Percentiles rank a stretch among this genome's conserved stretches.
phyloP scores from a whole-genome alignment of 352 stramenopile genomes.

The Phytopythium boreale region DNA sequence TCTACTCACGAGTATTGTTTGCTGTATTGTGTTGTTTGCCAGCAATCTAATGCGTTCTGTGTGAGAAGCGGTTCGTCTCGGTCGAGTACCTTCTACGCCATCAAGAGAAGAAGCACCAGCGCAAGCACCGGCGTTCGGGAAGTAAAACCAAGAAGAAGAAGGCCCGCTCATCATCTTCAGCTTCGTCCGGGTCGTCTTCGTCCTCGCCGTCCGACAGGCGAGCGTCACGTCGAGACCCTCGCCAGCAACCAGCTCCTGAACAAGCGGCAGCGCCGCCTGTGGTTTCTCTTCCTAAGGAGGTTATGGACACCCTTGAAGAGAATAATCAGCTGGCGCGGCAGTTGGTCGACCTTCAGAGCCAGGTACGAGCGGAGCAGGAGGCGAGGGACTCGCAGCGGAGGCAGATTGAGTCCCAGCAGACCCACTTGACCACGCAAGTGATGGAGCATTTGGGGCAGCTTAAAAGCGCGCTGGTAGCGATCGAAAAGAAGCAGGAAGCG shows the following conservation, averaged over 20 bases:
- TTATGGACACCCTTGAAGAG: conserved; percentile 46
- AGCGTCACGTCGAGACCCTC: conserved; percentile 1
- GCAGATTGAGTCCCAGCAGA: conserved; percentile 47
- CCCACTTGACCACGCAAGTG: conserved; percentile 43
- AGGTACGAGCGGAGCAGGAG: conserved; percentile 51
- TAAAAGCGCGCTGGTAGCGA: conserved; percentile 50
- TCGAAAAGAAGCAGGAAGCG: conserved; percentile 62
- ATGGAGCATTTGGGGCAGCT: conserved; percentile 60
- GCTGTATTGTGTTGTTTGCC: neutral
- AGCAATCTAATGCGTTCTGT: conserved; percentile 62
- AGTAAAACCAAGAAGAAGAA: conserved; percentile 22
- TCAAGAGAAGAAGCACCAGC: conserved; percentile 56
- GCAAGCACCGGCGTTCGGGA: neutral
- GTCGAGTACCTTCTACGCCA: conserved; percentile 70
- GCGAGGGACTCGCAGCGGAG: conserved; percentile 38
- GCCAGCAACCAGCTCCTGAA: neutral
- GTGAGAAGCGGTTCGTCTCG: conserved; percentile 74
- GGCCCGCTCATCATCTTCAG: neutral
- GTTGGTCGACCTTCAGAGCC: conserved; percentile 48
- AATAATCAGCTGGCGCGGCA: conserved; percentile 60
- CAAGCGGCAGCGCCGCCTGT: neutral
- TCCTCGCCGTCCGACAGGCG: conserved; percentile 7
- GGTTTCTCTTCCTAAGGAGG: conserved; percentile 27
- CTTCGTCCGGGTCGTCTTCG: conserved; percentile 6
- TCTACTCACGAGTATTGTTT: neutral